Base-by-base conservation (phyloP, 73 alveolate genomes). In the Blepharisma japonicum region DNA sequence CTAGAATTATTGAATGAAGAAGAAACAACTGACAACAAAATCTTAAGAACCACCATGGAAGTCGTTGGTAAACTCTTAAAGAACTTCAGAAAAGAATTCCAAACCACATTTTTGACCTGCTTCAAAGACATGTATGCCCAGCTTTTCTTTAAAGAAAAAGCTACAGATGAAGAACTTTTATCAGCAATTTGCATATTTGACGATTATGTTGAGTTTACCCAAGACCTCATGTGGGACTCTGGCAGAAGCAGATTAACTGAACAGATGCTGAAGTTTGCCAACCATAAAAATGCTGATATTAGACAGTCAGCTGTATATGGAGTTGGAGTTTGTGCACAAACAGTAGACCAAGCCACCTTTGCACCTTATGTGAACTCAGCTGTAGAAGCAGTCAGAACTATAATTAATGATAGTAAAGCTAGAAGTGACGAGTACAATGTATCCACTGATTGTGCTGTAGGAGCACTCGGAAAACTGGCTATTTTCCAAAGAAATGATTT, bases 301-400 rank as follows among this genome's bases (percentile, higher is more conserved):
- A 14, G 74, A 14, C 74, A 61, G 47, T 61, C 74, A 61, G 74
- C 74, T 2, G 74, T 61, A n/a, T 61, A 14, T 39, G 74, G 74
- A n/a, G 18, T 61, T 14, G 74, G 74, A 20, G 74, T 61, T 25
- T 61, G 74, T 25, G 74, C 74, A 20, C 74, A 61, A 61, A 9
- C 47, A 61, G 46, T 25, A 20, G 74, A 61, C 74, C 39, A 11
- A 20, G 23, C 74, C 2, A 61, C 74, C 11, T 61, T 61, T 39
- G 11, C 50, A 8, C 38, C 74, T 9, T 61, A 14, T 39, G 14
- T 61, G 23, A 11, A n/a, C 74, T 9, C 18, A 1, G 46, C 74
- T 2, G 18, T 61, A 25, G 18, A 61, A n/a, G 11, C 18, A 8
- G 23, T 61, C 39, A 61, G 47, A 61, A 25, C 74, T 25, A 39